Percentiles rank a stretch among this genome's conserved stretches.
phyloP scores from a whole-genome alignment of 495 filamentous ascomycete species.

The Polyplosphaeria fusca region DNA sequence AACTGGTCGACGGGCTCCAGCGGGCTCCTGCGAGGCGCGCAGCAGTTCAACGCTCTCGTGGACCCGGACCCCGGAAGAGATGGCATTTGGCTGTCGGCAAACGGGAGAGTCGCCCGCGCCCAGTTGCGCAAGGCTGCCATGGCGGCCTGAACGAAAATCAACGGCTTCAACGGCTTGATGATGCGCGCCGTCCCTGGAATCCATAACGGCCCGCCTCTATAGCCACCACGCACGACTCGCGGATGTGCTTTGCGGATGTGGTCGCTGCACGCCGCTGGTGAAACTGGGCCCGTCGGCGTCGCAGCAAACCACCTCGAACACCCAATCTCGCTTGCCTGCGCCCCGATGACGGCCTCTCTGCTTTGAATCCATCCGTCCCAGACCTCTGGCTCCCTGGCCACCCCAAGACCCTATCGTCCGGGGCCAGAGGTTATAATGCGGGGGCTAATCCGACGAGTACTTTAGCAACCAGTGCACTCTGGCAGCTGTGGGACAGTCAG shows the following conservation, averaged over 20 bases:
- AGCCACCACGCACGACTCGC: no score
- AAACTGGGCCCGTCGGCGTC: no score
- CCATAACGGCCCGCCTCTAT: neutral
- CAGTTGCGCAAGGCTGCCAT: conserved; percentile 18
- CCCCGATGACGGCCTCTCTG: neutral
- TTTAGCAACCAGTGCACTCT: conserved; percentile 16
- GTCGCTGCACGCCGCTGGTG: no score
- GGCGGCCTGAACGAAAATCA: neutral
- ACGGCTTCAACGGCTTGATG: neutral
- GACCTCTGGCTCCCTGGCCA: conserved; percentile 1
- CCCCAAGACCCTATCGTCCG: conserved; percentile 30
- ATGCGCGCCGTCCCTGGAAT: neutral
- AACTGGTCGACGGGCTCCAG: neutral
- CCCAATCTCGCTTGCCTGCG: conserved; percentile 24
- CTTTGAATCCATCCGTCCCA: conserved; percentile 17
- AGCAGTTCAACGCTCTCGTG: neutral
- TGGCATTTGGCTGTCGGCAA: conserved; percentile 24
- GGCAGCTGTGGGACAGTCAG: neutral
- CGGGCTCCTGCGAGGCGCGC: neutral
- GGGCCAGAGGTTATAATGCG: conserved; percentile 24
- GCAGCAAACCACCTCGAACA: conserved; percentile 20
- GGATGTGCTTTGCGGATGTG: no score
- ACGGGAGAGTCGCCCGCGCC: conserved; percentile 16
- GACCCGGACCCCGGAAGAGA: neutral
- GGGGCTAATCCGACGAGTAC: conserved; percentile 21